Base-by-base conservation (phyloP, 768 basidiomycete species). In the Russula emetica region DNA sequence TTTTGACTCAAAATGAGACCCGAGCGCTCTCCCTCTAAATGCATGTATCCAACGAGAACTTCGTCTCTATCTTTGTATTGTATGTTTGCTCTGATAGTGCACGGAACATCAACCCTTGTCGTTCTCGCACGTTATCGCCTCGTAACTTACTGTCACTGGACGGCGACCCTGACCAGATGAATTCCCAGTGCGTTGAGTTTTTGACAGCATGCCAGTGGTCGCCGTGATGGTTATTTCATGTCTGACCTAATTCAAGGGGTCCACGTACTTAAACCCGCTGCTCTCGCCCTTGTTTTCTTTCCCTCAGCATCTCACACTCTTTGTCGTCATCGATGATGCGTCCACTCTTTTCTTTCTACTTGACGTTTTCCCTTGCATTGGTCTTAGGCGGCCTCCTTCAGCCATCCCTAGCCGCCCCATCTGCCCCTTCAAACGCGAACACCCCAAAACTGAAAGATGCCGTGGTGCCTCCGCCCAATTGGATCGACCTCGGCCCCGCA, bases 401-500 rank as follows among this genome's bases (percentile, higher is more conserved):
- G n/a, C 13, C 42, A 8, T 59, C 58, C n/a, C 30, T 60, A 8
- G 63, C 55, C 40, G 30, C 47, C 1, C 63, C 63, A 11, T 24
- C 0, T 47, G 20, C 14, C 20, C 34, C 2, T 26, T 8, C 44
- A 11, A 36, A 7, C 44, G 11, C 47, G 53, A 34, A 26, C 18
- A 22, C 7, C 16, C 38, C 20, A 16, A 66, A 30, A 20, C 42
- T 66, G 36, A 68, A 69, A 53, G 66, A 70, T 42, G 36, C 47
- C 30, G 5, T 70, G n/a, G 56, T 55, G 0, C 70, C 76, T 38
- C 86, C 85, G 63, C 74, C 53, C 32, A 80, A 80, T 13, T 87
- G 85, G 85, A 60, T 72, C 30, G 72, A 74, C 61, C 75, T 78
- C 1, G 74, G 76, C 44, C 71, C 74, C 36, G 78, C 85, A 24